A percentile compares a stretch with the other conserved stretches of the same genome.
These are phyloP conservation scores for Chrysoporthe austroafricana DNA, from an alignment of 2,329 filamentous ascomycete species.

Conservation along the genomic window DNA sequence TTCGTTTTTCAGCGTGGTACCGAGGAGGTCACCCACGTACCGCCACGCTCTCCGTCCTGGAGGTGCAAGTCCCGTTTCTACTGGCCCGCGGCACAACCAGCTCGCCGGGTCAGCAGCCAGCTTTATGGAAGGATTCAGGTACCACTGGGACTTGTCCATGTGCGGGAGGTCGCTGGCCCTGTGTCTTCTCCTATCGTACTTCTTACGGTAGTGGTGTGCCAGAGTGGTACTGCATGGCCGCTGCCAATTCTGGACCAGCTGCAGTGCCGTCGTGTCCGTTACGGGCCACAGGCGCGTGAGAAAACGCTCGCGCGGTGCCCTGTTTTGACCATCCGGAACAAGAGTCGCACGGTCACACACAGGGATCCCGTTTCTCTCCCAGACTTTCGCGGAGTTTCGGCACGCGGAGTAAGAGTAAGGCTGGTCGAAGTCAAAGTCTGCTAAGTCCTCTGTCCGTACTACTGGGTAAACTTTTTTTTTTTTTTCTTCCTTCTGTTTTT, in stretches of 20 bases:
- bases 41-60: background rate
- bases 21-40: background rate
- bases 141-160: background rate
- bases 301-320: background rate
- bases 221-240: slow-evolving; percentile 4
- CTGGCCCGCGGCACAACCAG: background rate
- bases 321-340: background rate
- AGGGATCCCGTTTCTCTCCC: background rate
- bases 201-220: background rate
- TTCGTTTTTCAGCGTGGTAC: background rate
- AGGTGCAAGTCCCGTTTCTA: background rate
- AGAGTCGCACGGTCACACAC: background rate
- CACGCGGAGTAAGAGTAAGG: background rate
- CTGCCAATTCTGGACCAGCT: background rate
- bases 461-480: background rate
- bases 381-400: background rate
- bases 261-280: background rate
- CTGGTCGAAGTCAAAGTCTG: background rate
- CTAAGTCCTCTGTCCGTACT: background rate
- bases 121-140: slow-evolving; percentile 5
- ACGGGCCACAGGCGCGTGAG: background rate
- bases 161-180: background rate
- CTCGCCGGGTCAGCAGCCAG: background rate
- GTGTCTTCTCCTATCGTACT: too few relatives aligned
- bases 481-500: background rate